phyloP scores from a whole-genome alignment of 2,329 filamentous ascomycete genomes.

The Chalaropsis ovoidea region DNA sequence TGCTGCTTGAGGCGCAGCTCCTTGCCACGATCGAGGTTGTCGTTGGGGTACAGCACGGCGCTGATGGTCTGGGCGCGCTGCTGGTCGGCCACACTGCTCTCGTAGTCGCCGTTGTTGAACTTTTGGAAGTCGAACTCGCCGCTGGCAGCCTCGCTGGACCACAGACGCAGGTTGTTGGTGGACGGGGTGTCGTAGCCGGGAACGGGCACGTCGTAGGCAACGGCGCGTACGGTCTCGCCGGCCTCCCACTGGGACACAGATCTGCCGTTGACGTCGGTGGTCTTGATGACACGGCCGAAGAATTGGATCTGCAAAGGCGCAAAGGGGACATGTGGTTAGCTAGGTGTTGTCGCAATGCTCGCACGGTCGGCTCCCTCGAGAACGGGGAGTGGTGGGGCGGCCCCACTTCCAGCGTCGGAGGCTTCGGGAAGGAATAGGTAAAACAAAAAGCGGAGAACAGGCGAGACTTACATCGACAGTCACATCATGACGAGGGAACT shows the following conservation, averaged over 20 bases:
- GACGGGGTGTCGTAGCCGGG: conserved; percentile 82
- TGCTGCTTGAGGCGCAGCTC: conserved; percentile 97
- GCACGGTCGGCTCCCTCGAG: background rate
- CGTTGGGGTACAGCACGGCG: conserved; percentile 92
- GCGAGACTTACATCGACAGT: conserved; percentile 61
- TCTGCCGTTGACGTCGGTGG: conserved; percentile 67
- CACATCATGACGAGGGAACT: conserved; percentile 91
- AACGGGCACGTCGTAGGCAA: conserved; percentile 87
- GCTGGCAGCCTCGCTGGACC: conserved; percentile 94
- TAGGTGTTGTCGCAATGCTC: background rate
- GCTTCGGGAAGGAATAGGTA: background rate
- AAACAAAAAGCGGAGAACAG: too few relatives aligned
- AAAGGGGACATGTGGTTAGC: background rate
- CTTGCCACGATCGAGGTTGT: conserved; percentile 92
- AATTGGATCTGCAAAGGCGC: conserved; percentile 61
- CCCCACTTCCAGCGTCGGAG: background rate
- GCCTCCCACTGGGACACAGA: conserved; percentile 71
- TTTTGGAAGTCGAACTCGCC: conserved; percentile 99
- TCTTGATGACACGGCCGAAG: conserved; percentile 72
- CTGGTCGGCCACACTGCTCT: conserved; percentile 94
- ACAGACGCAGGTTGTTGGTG: conserved; percentile 92
- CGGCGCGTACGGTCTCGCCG: conserved; percentile 82
- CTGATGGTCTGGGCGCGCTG: conserved; percentile 99
- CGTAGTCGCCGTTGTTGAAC: conserved; percentile 97
- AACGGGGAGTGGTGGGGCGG: background rate